Percentiles rank a stretch among this genome's conserved stretches.
Conservation (phyloP, 176 grass and related monocot species). For the maize (Zea mays) region Zm-B73-REFERENCE-NAM-5.0 NC_050097.1:95656001-95656500, state of each 20-base stretch:
- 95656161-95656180: slow-evolving; percentile 65
- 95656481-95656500: background rate
- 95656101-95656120: background rate
- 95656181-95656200: slow-evolving; percentile 72
- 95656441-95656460: too few species aligned
- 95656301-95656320: slow-evolving; percentile 62
- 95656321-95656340: slow-evolving; percentile 66
- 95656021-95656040: slow-evolving; percentile 80
- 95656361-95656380: slow-evolving; percentile 60
- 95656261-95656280: slow-evolving; percentile 83
- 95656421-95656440: background rate
- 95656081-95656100: background rate
- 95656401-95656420: slow-evolving; percentile 64
- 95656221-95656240: slow-evolving; percentile 76
- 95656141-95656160: slow-evolving; percentile 67
- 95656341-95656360: slow-evolving; percentile 69
- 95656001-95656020: slow-evolving; percentile 86
- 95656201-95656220: slow-evolving; percentile 73
- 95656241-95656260: slow-evolving; percentile 61
- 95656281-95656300: slow-evolving; percentile 64
- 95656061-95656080: background rate
- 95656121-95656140: background rate
- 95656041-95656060: background rate
- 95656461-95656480: background rate
- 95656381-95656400: slow-evolving; percentile 88